phyloP scores from a whole-genome alignment of 2,329 filamentous ascomycete species.

The Cladobotryum mycophilum region DNA sequence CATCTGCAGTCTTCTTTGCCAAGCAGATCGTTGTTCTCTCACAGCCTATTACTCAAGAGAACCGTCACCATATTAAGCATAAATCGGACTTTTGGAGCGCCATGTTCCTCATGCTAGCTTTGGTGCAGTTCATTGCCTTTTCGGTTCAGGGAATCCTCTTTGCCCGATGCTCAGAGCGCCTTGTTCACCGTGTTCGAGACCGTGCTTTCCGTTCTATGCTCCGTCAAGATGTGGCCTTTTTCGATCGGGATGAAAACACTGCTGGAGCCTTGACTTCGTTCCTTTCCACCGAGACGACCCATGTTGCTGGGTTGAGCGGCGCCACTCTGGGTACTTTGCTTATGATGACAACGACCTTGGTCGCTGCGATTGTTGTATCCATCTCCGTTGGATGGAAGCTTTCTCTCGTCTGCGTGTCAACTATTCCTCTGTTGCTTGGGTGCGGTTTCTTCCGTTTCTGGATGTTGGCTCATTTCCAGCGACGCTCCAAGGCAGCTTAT shows the following conservation, averaged over 20 bases:
- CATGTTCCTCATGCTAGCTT: conserved; percentile 82
- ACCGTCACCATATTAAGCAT: conserved; percentile 54
- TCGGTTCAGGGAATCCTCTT: conserved; percentile 65
- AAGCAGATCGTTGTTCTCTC: conserved; percentile 75
- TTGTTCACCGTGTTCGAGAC: conserved; percentile 81
- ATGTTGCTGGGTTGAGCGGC: conserved; percentile 84
- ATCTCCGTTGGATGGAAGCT: conserved; percentile 84
- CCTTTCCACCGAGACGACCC: conserved; percentile 82
- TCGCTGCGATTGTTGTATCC: conserved; percentile 64
- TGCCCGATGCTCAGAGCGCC: conserved; percentile 74
- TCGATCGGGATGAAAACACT: conserved; percentile 84
- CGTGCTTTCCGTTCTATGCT: conserved; percentile 80
- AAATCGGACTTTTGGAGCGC: conserved; percentile 79
- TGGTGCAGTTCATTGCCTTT: conserved; percentile 67
- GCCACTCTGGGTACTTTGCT: conserved; percentile 82
- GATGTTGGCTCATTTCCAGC: conserved; percentile 74
- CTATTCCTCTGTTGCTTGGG: conserved; percentile 68
- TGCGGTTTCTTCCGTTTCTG: conserved; percentile 85
- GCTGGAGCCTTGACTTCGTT: conserved; percentile 85
- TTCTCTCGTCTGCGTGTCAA: conserved; percentile 72
- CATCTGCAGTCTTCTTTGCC: conserved; percentile 67
- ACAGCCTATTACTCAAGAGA: conserved; percentile 42
- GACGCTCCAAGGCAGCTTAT: conserved; percentile 73
- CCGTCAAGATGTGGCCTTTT: conserved; percentile 88
- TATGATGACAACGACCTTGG: conserved; percentile 71